These are phyloP conservation scores for Vaccinium darrowii DNA, from an alignment of 148 eudicot genomes.

Conservation along the genomic window DNA sequence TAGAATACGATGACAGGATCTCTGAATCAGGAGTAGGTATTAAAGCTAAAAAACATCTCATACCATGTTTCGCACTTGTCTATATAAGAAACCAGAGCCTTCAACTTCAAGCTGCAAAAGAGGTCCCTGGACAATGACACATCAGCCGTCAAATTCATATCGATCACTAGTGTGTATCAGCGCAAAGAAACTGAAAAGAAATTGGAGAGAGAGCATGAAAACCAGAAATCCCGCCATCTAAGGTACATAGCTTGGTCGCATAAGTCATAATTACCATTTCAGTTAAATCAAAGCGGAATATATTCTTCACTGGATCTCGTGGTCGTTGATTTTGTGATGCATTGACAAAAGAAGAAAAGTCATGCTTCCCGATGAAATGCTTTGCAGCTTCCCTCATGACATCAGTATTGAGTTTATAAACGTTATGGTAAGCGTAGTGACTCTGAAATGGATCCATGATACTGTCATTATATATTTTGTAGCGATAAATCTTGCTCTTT, in stretches of 20 bases:
- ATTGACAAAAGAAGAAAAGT: slow-evolving; percentile 80
- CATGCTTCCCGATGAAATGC: slow-evolving; percentile 69
- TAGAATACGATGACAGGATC: not conserved
- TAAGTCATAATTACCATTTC: slow-evolving; percentile 55
- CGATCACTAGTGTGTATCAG: not conserved
- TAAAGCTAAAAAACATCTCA: slow-evolving; percentile 1
- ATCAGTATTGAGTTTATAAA: slow-evolving; percentile 60
- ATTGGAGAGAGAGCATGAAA: not conserved
- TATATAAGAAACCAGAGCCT: slow-evolving; percentile 92
- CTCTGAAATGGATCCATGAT: slow-evolving; percentile 83
- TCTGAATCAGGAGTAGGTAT: not conserved
- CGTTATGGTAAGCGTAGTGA: slow-evolving; percentile 62
- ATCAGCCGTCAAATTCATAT: slow-evolving; percentile 7
- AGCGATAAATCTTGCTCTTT: slow-evolving; percentile 72
- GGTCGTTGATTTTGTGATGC: slow-evolving; percentile 55
- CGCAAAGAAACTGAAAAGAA: not conserved
- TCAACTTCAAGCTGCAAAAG: slow-evolving; percentile 87
- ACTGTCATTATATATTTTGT: slow-evolving; percentile 65
- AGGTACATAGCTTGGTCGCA: slow-evolving; percentile 5
- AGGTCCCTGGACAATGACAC: slow-evolving; percentile 59
- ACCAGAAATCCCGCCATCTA: not conserved
- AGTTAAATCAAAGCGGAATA: slow-evolving; percentile 59
- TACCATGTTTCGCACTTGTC: slow-evolving; percentile 98
- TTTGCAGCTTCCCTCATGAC: slow-evolving; percentile 74
- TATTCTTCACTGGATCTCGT: slow-evolving; percentile 69